Conservation (phyloP, 179 eudicot genomes). For the Gypsophila paniculata region DNA sequence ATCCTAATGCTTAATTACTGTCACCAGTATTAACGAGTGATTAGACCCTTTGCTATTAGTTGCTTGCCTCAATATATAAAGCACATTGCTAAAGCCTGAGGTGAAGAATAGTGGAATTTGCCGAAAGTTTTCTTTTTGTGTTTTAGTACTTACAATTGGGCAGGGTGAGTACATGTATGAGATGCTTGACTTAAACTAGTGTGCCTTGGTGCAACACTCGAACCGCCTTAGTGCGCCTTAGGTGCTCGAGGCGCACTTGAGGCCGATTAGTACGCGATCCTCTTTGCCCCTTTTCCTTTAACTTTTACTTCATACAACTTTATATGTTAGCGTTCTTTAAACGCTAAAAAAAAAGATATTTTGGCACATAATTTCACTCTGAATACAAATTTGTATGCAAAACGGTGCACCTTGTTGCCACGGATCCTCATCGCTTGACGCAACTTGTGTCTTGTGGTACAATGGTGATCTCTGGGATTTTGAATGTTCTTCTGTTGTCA, state of each 20-base stretch:
- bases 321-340: not conserved
- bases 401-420: not conserved
- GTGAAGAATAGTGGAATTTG: not conserved
- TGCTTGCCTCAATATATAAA: not conserved
- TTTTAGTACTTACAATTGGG: not conserved
- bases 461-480: not conserved
- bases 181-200: too few relatives aligned
- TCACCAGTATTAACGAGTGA: not conserved
- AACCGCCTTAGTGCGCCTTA: not conserved
- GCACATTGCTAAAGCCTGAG: not conserved
- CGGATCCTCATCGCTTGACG: not conserved
- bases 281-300: not conserved
- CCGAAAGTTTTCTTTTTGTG: not conserved
- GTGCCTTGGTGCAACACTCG: not conserved
- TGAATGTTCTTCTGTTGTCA: not conserved
- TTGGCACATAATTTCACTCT: not conserved
- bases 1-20: not conserved
- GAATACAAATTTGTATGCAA: conserved; percentile 2
- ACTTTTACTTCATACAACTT: not conserved
- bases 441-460: not conserved
- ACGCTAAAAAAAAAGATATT: not conserved
- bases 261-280: not conserved
- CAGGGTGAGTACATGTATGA: not conserved
- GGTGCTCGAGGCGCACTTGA: conserved; percentile 6
- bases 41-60: not conserved